Conservation (phyloP, 2,329 filamentous ascomycete genomes). For the Delphinella strobiligena region DNA sequence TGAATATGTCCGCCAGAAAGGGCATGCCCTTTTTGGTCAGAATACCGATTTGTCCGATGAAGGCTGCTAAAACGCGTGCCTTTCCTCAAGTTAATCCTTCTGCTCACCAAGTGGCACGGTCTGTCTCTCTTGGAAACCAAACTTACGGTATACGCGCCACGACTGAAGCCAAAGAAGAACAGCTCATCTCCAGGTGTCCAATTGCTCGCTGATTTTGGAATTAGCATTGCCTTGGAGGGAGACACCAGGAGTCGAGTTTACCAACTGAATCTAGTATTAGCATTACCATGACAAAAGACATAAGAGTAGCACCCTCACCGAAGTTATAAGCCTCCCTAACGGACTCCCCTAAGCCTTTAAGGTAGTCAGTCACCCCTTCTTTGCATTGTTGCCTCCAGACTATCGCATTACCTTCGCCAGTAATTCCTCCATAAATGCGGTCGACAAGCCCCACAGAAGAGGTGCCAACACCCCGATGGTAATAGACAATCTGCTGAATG, state of each 20-base stretch:
- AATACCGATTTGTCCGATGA: conserved; percentile 34
- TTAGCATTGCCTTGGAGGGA: too few species aligned
- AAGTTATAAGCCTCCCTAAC: conserved; percentile 39
- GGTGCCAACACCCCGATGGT: conserved; percentile 37
- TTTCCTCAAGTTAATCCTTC: too few species aligned
- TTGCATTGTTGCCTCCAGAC: too few species aligned
- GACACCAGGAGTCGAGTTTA: too few species aligned
- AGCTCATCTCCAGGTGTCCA: conserved; percentile 40
- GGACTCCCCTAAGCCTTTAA: conserved; percentile 33
- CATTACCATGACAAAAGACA: too few species aligned
- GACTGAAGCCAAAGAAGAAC: conserved; percentile 37
- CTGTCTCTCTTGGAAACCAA: too few species aligned
- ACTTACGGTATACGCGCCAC: conserved; percentile 37
- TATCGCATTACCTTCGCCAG: conserved; percentile 28
- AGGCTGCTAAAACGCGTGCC: conserved; percentile 32
- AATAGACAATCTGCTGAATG: conserved; percentile 39
- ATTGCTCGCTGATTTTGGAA: too few species aligned
- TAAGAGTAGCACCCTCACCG: conserved; percentile 6
- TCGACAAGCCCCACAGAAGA: conserved; percentile 26
- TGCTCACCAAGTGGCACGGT: too few species aligned
- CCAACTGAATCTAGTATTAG: too few species aligned
- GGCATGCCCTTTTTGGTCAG: conserved; percentile 35
- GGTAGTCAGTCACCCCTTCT: too few species aligned
- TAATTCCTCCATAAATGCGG: conserved; percentile 27
- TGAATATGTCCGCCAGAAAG: conserved; percentile 34